A percentile compares a stretch with the other conserved stretches of the same genome.
phyloP scores from a whole-genome alignment of 2,329 filamentous ascomycete species.

The Cordyceps tenuipes region DNA sequence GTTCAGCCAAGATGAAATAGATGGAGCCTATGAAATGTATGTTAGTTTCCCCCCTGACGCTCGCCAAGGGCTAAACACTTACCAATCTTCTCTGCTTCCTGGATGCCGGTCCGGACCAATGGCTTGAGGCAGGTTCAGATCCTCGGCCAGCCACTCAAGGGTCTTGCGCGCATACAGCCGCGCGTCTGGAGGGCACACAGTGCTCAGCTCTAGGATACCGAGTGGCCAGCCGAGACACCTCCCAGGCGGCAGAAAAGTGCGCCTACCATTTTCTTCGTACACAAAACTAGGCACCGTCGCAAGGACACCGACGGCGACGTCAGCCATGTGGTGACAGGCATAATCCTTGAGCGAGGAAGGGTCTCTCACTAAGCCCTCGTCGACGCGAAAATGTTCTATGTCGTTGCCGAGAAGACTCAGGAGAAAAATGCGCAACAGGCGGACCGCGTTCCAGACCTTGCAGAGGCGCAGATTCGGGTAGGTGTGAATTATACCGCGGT shows the following conservation, averaged over 20 bases:
- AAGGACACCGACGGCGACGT: conserved; percentile 16
- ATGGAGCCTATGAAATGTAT: conserved; percentile 1
- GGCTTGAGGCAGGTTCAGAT: conserved; percentile 17
- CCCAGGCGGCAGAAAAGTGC: conserved; percentile 16
- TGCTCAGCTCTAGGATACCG: conserved; percentile 14
- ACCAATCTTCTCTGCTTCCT: conserved; percentile 13
- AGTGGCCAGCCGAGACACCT: conserved; percentile 20
- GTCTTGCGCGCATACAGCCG: conserved; percentile 13
- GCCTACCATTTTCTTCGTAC: conserved; percentile 4
- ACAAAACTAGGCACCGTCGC: conserved; percentile 17
- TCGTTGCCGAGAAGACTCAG: conserved; percentile 13
- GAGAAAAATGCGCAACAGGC: conserved; percentile 19
- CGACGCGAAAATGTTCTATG: conserved; percentile 1
- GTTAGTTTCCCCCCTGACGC: not conserved
- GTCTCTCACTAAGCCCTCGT: not conserved
- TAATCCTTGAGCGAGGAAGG: conserved; percentile 1
- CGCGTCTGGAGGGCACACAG: conserved; percentile 9
- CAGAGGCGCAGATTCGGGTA: conserved; percentile 17
- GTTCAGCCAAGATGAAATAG: conserved; percentile 10
- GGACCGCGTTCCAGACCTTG: conserved; percentile 20
- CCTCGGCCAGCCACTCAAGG: conserved; percentile 16
- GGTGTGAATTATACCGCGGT: conserved; percentile 12
- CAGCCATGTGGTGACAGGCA: conserved; percentile 13
- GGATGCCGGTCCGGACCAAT: conserved; percentile 10
- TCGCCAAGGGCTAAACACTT: not conserved